phyloP scores from a whole-genome alignment of 352 stramenopile species.

The Globisporangium ultimum region DNA sequence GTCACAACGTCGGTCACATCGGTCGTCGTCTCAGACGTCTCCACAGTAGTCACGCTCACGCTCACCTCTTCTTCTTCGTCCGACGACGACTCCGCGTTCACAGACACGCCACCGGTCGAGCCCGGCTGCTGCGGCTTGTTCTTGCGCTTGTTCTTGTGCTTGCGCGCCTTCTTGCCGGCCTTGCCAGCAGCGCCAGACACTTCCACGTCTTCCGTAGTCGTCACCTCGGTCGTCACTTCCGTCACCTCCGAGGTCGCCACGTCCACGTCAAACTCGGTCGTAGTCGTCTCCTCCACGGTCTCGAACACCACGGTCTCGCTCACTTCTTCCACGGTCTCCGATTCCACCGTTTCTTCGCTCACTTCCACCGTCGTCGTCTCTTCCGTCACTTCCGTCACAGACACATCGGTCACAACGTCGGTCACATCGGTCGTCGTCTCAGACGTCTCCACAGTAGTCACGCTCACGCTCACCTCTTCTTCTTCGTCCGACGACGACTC shows the following conservation, averaged over 20 bases:
- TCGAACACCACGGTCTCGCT: background rate
- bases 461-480: background rate
- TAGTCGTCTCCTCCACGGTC: background rate
- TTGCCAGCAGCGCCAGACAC: background rate
- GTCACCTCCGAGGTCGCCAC: no score
- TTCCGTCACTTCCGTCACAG: slow-evolving; percentile 10
- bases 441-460: slow-evolving; percentile 1
- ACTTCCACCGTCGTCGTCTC: slow-evolving; percentile 2
- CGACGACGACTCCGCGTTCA: background rate
- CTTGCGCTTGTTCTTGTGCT: slow-evolving; percentile 8
- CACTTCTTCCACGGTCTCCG: background rate
- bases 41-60: background rate
- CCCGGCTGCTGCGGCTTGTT: background rate
- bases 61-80: background rate
- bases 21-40: background rate
- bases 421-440: background rate
- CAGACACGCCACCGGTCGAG: background rate
- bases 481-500: background rate
- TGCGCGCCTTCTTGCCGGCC: no score
- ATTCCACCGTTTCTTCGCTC: slow-evolving; percentile 4
- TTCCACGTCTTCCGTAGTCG: no score
- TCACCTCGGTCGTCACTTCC: no score
- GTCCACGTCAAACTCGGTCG: background rate
- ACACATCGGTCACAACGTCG: slow-evolving; percentile 5
- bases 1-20: slow-evolving; percentile 3